phyloP scores from a whole-genome alignment of 805 yeast genomes.

The Jamesozyma spencerorum region DNA sequence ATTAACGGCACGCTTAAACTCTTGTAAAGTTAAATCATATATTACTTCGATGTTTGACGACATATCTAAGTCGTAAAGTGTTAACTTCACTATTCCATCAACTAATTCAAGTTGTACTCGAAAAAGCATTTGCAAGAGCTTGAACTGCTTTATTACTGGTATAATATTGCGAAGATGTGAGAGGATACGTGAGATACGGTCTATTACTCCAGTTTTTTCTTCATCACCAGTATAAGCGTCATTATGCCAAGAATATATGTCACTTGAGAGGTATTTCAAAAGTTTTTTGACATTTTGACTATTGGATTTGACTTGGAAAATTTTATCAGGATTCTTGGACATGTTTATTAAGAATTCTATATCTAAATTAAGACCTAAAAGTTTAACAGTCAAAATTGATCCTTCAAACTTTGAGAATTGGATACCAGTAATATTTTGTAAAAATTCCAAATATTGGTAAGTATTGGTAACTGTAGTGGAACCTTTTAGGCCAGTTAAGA shows the following conservation, averaged over 20 bases:
- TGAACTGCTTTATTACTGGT: constrained; percentile 9
- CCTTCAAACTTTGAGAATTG: constrained; percentile 7
- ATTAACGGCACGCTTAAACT: constrained; percentile 6
- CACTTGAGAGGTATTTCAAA: background rate
- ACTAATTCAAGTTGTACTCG: constrained; percentile 7
- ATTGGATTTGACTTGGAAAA: background rate
- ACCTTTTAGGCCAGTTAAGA: background rate
- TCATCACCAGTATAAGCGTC: no score
- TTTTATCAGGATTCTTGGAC: background rate
- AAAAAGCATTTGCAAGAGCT: constrained; percentile 12
- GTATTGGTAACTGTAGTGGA: constrained; percentile 1
- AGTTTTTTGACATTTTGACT: background rate
- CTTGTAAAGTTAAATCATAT: constrained; percentile 10
- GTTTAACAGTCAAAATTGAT: constrained; percentile 6
- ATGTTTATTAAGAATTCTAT: constrained; percentile 1
- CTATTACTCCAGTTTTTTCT: no score
- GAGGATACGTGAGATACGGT: no score
- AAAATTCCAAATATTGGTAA: constrained; percentile 7
- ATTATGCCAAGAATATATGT: background rate
- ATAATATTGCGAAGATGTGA: constrained; percentile 4
- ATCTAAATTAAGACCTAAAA: background rate
- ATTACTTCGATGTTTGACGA: constrained; percentile 7
- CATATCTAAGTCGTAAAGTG: constrained; percentile 13
- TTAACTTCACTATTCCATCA: constrained; percentile 3
- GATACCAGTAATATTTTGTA: constrained; percentile 13